Conservation (phyloP, 345 rosid genomes). For the Kandelia obovata region DNA sequence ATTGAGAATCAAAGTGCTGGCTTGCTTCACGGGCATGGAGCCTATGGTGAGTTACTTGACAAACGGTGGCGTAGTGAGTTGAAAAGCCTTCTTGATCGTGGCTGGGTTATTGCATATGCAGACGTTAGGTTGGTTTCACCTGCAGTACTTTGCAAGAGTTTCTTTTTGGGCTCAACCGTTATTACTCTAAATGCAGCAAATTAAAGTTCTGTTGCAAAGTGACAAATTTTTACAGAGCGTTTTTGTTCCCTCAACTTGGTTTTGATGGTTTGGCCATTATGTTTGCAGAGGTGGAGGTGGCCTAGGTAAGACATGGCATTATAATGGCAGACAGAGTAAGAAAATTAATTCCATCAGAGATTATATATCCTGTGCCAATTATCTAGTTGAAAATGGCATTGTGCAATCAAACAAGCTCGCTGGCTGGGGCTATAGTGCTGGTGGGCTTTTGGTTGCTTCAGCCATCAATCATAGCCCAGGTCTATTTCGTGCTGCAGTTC, state of each 20-base stretch:
- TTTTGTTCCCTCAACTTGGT: neutral
- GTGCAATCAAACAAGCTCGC: constrained; percentile 74
- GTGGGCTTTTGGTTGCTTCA: constrained; percentile 90
- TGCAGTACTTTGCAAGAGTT: neutral
- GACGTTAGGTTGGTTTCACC: constrained; percentile 72
- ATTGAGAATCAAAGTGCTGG: constrained; percentile 53
- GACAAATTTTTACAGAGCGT: neutral
- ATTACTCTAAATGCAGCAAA: neutral
- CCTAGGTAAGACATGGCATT: constrained; percentile 78
- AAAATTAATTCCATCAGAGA: constrained; percentile 75
- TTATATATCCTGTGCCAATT: constrained; percentile 71
- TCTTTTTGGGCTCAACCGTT: neutral
- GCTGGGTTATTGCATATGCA: constrained; percentile 94
- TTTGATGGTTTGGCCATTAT: constrained; percentile 15
- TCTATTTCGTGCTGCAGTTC: constrained; percentile 73
- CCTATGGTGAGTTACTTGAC: constrained; percentile 87
- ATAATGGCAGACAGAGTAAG: constrained; percentile 60
- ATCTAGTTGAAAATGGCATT: constrained; percentile 57
- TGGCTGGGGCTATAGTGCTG: constrained; percentile 93
- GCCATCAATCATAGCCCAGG: constrained; percentile 71
- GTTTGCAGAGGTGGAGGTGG: constrained; percentile 88
- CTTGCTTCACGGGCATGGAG: constrained; percentile 91
- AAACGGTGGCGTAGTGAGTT: constrained; percentile 89
- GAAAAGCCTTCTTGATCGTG: constrained; percentile 97
- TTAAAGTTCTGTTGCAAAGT: constrained; percentile 5